Evolutionary conservation across 164 flowering plant genomes (phyloP).

Genomic region (Vitis labrusca): DNA sequence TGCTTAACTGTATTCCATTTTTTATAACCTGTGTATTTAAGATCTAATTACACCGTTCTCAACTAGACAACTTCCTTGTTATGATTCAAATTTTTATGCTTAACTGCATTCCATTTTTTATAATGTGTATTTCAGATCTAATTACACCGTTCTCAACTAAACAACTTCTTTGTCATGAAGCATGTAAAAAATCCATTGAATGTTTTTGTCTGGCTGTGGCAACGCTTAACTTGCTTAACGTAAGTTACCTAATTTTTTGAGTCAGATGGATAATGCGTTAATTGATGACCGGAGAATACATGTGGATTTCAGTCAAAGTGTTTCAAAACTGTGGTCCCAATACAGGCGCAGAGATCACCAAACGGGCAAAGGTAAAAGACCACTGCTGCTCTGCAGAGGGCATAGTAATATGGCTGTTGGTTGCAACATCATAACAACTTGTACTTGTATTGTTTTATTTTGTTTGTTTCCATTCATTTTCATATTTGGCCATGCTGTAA

Average conservation of each 20-base stretch:
- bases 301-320: conserved; percentile 98
- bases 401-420: too few species aligned
- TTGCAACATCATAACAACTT: too few species aligned
- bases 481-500: too few species aligned
- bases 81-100: too few species aligned
- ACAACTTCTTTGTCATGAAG: too few species aligned
- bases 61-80: background rate
- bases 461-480: too few species aligned
- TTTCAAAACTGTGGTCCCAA: conserved; percentile 85
- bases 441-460: too few species aligned
- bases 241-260: conserved; percentile 2
- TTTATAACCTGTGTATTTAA: background rate
- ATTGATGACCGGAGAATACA: conserved; percentile 97
- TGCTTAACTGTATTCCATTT: background rate
- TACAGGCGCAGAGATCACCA: conserved; percentile 63
- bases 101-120: too few species aligned
- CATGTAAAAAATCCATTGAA: too few species aligned
- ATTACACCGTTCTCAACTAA: too few species aligned
- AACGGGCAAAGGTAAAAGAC: conserved; percentile 39
- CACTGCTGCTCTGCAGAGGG: too few species aligned
- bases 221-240: background rate
- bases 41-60: background rate
- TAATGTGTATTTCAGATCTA: too few species aligned
- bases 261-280: conserved; percentile 95
- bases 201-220: background rate